These are phyloP conservation scores for Scleromitrula shiraiana DNA, from an alignment of 2,329 filamentous ascomycete species.

Conservation along the genomic window DNA sequence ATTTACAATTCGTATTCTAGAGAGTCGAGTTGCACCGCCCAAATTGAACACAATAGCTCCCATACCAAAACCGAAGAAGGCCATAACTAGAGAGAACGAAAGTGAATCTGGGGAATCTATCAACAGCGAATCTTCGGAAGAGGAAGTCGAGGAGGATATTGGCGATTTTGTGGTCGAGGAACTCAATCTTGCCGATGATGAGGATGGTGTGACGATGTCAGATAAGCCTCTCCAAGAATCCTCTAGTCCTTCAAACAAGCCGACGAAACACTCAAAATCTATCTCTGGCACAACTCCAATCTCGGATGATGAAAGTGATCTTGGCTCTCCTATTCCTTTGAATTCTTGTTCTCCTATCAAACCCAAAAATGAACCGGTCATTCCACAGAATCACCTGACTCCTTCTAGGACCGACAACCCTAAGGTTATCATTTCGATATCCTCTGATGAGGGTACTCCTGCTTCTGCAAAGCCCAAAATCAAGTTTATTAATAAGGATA, in stretches of 20 bases:
- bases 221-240: neutral
- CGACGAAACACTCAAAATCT: neutral
- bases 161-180: slow-evolving; percentile 42
- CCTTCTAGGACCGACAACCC: neutral
- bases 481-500: slow-evolving; percentile 10
- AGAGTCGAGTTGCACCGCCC: slow-evolving; percentile 36
- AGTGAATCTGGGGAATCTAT: slow-evolving; percentile 23
- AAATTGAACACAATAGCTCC: slow-evolving; percentile 13
- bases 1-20: slow-evolving; percentile 43
- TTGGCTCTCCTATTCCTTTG: neutral
- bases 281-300: neutral
- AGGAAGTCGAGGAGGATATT: slow-evolving; percentile 37
- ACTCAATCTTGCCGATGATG: slow-evolving; percentile 22
- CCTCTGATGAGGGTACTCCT: slow-evolving; percentile 15
- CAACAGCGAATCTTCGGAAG: slow-evolving; percentile 15
- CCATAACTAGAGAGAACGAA: slow-evolving; percentile 7
- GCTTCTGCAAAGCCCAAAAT: slow-evolving; percentile 11
- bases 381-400: neutral
- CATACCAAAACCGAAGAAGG: slow-evolving; percentile 11
- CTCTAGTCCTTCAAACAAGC: neutral
- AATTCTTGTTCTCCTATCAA: neutral
- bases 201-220: slow-evolving; percentile 16
- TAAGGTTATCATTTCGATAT: slow-evolving; percentile 19
- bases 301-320: neutral
- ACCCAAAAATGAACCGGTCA: neutral